Evolutionary conservation across 352 stramenopile species (phyloP), one percentile per base, ranked within the genome.

Genomic region (Globisporangium irregulare): DNA sequence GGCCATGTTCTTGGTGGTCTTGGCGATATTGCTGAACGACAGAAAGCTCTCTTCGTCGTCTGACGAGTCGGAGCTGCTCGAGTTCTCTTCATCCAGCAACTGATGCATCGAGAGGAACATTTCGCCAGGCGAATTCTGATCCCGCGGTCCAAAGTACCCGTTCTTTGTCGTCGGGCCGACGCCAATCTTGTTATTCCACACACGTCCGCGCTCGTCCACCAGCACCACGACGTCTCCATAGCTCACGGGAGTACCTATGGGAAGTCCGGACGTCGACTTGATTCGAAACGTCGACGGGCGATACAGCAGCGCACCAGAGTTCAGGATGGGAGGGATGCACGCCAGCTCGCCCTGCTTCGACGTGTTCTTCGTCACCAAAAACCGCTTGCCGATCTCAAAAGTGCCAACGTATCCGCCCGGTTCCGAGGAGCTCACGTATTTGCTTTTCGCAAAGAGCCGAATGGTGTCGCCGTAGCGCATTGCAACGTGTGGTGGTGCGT

Each of bases 121-220:
- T 62, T 93, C 86, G 1, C 86, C 86, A 0, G 85, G 81, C 0
- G 75, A 83, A 58, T 93, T 91, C 22, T 74, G 73, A 27, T 89
- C 86, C 50, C 87, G 89, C 2, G 84, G 84, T 8, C 86, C 82
- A 66, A 95, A 89, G 74, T 88, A 90, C 4, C 87, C 87, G 60
- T 91, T 92, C 67, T 87, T 85, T n/a, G 82, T 89, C 36, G 83
- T 91, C 2, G 86, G 86, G 0, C 83, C 83, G 6, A 87, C 75
- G 58, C 87, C 82, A 66, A 92, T 91, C 66, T 95, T 95, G 79
- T 94, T 95, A 76, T 95, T 95, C 87, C 87, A 95, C 8, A 94
- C 84, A 50, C 73, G 71, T 18, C 78, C 80, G 50, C 71, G 66
- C 41, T 82, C 76, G 61, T 95, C 82, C 34, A 90, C 80, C n/a